Percentiles rank a stretch among this genome's conserved stretches.
These are phyloP conservation scores for Beauveria medogensis DNA, from an alignment of 2,329 filamentous ascomycete species.

Conservation along the genomic window DNA sequence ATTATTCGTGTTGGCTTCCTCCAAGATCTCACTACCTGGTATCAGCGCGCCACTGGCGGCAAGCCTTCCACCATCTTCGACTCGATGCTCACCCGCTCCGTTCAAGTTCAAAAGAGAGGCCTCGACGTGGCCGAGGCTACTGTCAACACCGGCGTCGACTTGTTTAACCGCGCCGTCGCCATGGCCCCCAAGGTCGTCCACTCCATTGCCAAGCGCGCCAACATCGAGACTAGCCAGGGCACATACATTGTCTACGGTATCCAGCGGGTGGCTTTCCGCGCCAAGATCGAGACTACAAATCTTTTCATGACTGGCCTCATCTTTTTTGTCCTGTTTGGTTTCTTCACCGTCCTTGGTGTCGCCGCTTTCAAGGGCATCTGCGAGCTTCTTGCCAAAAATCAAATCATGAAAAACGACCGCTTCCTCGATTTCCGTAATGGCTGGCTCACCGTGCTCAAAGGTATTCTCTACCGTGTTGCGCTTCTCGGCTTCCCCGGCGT, in stretches of 20 bases:
- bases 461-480: slow-evolving; percentile 83
- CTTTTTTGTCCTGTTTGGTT: slow-evolving; percentile 81
- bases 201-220: slow-evolving; percentile 44
- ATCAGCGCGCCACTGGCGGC: slow-evolving; percentile 86
- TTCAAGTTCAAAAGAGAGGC: slow-evolving; percentile 65
- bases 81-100: slow-evolving; percentile 63
- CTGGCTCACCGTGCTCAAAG: slow-evolving; percentile 88
- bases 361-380: slow-evolving; percentile 73
- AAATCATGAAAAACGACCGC: slow-evolving; percentile 75
- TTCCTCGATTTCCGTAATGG: slow-evolving; percentile 92
- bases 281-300: slow-evolving; percentile 80
- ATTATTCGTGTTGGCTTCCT: slow-evolving; percentile 81
- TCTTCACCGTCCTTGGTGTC: slow-evolving; percentile 65
- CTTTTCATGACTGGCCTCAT: slow-evolving; percentile 86
- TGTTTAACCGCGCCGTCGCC: slow-evolving; percentile 48
- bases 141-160: slow-evolving; percentile 28
- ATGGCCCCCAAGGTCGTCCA: slow-evolving; percentile 32
- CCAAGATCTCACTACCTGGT: slow-evolving; percentile 88
- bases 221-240: slow-evolving; percentile 45
- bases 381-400: slow-evolving; percentile 65
- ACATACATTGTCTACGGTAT: slow-evolving; percentile 68
- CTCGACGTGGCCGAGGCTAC: slow-evolving; percentile 16
- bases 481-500: slow-evolving; percentile 91
- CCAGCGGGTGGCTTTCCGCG: slow-evolving; percentile 79
- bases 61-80: slow-evolving; percentile 76